phyloP scores from a whole-genome alignment of 768 basidiomycete genomes.

The Lentinula guzmanii region DNA sequence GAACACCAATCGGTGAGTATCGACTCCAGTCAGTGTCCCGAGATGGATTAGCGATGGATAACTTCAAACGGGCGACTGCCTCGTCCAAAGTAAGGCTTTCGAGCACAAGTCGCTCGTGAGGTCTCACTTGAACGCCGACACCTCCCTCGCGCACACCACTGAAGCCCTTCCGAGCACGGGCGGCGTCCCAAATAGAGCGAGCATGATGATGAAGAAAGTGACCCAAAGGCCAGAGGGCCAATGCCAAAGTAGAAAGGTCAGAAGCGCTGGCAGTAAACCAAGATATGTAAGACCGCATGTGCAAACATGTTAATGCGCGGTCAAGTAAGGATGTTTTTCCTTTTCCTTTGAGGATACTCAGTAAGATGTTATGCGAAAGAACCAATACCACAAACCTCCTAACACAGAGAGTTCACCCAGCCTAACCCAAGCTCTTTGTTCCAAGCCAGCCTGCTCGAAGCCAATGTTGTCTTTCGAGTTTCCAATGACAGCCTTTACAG shows the following conservation, averaged over 20 bases:
- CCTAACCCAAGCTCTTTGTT: slow-evolving; percentile 44
- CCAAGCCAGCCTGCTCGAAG: slow-evolving; percentile 33
- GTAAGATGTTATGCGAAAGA: not conserved
- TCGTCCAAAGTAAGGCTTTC: slow-evolving; percentile 45
- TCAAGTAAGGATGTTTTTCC: slow-evolving; percentile 25
- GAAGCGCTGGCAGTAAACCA: slow-evolving; percentile 32
- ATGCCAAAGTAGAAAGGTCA: slow-evolving; percentile 52
- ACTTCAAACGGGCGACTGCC: slow-evolving; percentile 35
- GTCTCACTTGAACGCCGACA: slow-evolving; percentile 16
- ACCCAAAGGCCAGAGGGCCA: slow-evolving; percentile 43
- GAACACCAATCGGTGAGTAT: slow-evolving; percentile 37
- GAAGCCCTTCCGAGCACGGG: slow-evolving; percentile 14
- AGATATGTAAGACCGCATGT: slow-evolving; percentile 37
- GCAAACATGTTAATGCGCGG: slow-evolving; percentile 50
- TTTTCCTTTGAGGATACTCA: slow-evolving; percentile 13
- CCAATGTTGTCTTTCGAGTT: slow-evolving; percentile 19
- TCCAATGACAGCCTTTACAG: slow-evolving; percentile 6
- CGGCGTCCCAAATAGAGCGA: slow-evolving; percentile 31
- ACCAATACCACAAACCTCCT: slow-evolving; percentile 8
- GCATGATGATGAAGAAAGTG: slow-evolving; percentile 35
- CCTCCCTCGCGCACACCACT: slow-evolving; percentile 5
- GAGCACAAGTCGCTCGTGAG: slow-evolving; percentile 53
- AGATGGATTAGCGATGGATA: slow-evolving; percentile 9
- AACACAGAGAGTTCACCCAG: slow-evolving; percentile 42
- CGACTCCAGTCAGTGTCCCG: slow-evolving; percentile 11